Base-by-base conservation (phyloP, 441 rosid species). In the Breynia disticha region DNA sequence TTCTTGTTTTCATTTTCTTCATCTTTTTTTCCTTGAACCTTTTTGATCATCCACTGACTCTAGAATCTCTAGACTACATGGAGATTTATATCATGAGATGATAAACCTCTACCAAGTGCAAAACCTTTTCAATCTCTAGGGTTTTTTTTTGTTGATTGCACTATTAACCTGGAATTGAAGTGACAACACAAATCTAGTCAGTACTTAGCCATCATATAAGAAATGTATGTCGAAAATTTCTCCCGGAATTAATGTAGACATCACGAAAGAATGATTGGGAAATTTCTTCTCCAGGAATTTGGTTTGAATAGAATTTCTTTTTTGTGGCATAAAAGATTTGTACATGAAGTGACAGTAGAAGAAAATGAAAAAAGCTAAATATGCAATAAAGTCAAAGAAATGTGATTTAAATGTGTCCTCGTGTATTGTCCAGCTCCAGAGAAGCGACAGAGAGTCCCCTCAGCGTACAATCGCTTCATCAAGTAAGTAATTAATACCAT, bases 401-500 rank as follows among this genome's bases (percentile, higher is more conserved):
- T 62, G 59, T 62, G 71, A 69, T 67, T 71, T 74, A 69, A 71
- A 75, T 63, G 52, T 48, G 45, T 78, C 67, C 38, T 76, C 73
- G 72, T 60, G 44, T 62, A 65, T 67, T 44, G 56, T 69, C 69
- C 96, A 90, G 98, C 95, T 62, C 98, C 98, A 38, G 96, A 90
- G 79, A 90, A 90, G 81, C 76, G 98, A 78, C 96, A 87, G 77
- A 81, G 98, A 82, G 95, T 90, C 80, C 98, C 98, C 70, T 90
- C 98, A 38, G 98, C 98, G 51, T 90, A 90, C 80, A 90, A 90
- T 76, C 87, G 98, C 70, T 91, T 91, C 76, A 88, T 91, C 80
- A 91, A 88, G 97, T 91, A 66, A 79, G 95, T 66, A 41, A 41
- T 41, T 11, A 11, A 41, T 39, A 9, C 2, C 2, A 9, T 39